Percentiles rank a stretch among this genome's conserved stretches.
These are phyloP conservation scores for Adenanthera pavonina DNA, from an alignment of 306 rosid species.

Conservation along the genomic window DNA sequence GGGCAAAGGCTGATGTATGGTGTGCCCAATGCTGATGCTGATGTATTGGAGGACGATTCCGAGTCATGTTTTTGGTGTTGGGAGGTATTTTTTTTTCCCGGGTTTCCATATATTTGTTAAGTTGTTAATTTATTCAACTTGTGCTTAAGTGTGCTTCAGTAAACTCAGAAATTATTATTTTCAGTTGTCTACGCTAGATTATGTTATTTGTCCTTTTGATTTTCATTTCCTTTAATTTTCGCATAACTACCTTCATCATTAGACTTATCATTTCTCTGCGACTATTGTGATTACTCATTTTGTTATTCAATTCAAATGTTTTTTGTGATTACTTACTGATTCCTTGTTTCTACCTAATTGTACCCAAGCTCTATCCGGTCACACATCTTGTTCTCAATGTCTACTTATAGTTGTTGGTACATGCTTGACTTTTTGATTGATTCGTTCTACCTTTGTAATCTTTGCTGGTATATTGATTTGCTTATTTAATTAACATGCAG, in stretches of 20 bases:
- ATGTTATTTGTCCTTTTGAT: not conserved
- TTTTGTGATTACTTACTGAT: not conserved
- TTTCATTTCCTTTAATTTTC: not conserved
- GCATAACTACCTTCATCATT: not conserved
- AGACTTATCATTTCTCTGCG: not conserved
- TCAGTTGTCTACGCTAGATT: not conserved
- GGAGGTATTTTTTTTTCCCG: slow-evolving; percentile 64
- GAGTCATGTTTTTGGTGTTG: slow-evolving; percentile 91
- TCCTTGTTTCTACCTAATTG: not conserved
- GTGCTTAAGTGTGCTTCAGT: not conserved
- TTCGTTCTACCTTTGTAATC: not conserved
- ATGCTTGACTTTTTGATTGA: not conserved
- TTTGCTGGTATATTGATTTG: slow-evolving; percentile 15
- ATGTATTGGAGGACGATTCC: slow-evolving; percentile 81
- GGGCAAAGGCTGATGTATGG: slow-evolving; percentile 89
- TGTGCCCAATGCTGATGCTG: slow-evolving; percentile 79
- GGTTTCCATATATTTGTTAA: not conserved
- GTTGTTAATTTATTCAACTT: not conserved
- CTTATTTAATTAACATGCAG: slow-evolving; percentile 48
- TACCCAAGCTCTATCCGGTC: not conserved
- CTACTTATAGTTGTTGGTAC: not conserved
- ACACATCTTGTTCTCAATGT: not conserved
- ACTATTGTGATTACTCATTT: not conserved
- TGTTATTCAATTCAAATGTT: not conserved
- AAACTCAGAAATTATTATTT: not conserved